Evolutionary conservation across 2,329 filamentous ascomycete species (phyloP).

Genomic region (Diaporthe citrichinensis): DNA sequence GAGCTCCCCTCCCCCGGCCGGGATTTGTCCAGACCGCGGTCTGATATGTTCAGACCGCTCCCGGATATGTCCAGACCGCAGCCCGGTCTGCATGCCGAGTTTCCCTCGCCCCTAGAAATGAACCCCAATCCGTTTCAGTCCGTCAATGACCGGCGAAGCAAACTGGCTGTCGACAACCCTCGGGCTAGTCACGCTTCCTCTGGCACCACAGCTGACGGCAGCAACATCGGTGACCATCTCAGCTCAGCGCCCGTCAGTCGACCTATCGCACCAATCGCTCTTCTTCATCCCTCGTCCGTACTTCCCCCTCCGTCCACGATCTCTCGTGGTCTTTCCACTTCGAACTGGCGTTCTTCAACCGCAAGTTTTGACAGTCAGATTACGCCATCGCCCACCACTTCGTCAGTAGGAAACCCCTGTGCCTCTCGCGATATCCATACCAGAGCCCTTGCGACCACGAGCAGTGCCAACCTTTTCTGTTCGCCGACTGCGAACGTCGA

Average conservation of each 20-base stretch:
- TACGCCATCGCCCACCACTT: background rate
- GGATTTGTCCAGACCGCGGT: constrained; percentile 3
- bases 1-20: background rate
- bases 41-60: background rate
- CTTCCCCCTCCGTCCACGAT: background rate
- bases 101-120: constrained; percentile 16
- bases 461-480: background rate
- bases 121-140: background rate
- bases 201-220: background rate
- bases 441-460: background rate
- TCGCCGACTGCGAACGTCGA: background rate
- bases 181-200: constrained; percentile 29
- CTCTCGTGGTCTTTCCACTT: background rate
- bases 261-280: background rate
- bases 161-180: background rate
- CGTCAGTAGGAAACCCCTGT: background rate
- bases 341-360: background rate
- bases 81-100: background rate
- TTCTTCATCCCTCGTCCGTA: background rate
- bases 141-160: constrained; percentile 11
- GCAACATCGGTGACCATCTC: constrained; percentile 17
- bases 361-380: background rate
- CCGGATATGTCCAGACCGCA: constrained; percentile 10
- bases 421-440: background rate
- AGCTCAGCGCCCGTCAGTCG: background rate